These are phyloP conservation scores for Dendrobium nobile DNA, from an alignment of 106 monocot species.

Conservation along the genomic window DNA sequence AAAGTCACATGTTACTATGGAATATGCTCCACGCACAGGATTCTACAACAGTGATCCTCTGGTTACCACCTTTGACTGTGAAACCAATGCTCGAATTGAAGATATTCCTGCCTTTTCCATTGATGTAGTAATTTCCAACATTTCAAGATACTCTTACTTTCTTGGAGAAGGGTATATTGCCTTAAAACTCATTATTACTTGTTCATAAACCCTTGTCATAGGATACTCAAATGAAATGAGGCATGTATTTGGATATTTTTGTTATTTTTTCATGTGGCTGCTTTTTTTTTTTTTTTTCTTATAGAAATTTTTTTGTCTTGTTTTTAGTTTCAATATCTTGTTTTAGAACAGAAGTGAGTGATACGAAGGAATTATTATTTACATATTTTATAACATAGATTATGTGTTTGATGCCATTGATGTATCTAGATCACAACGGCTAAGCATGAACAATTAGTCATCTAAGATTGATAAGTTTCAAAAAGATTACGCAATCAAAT, in stretches of 20 bases:
- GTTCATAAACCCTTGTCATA: neutral
- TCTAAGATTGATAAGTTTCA: no score
- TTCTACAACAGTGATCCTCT: neutral
- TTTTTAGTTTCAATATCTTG: neutral
- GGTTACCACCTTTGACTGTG: neutral
- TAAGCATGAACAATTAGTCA: no score
- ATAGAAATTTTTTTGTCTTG: neutral
- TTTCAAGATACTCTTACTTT: conserved; percentile 20
- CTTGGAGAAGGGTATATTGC: conserved; percentile 36
- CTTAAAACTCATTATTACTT: neutral
- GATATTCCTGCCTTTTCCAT: conserved; percentile 11
- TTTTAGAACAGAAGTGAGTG: neutral
- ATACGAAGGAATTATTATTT: neutral
- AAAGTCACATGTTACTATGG: conserved; percentile 8
- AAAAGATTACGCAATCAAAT: no score
- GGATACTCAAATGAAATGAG: no score
- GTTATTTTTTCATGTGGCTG: neutral
- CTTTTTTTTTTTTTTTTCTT: neutral
- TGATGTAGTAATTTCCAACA: conserved; percentile 17
- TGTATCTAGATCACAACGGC: no score
- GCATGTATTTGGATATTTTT: neutral
- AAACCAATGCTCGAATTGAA: conserved; percentile 5
- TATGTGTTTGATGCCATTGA: no score
- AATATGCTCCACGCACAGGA: conserved; percentile 1
- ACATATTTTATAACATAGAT: neutral